phyloP scores from a whole-genome alignment of 148 eudicot species.

The Spergularia marina region DNA sequence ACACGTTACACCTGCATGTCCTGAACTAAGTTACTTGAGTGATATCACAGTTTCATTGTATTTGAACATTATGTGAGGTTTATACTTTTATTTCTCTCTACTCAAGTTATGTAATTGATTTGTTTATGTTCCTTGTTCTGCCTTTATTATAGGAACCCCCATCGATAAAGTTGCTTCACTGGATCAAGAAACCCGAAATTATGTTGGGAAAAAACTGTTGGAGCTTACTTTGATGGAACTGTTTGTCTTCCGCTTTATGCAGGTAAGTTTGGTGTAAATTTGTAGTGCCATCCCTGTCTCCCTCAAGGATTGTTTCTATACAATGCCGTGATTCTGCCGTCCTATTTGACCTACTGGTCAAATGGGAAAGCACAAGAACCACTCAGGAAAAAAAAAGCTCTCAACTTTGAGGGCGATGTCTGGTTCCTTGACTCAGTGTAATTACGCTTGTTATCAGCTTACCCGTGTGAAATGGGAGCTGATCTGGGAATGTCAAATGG shows the following conservation, averaged over 20 bases:
- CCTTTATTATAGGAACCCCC: conserved; percentile 57
- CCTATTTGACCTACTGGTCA: not conserved
- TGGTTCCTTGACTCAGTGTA: not conserved
- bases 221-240: conserved; percentile 91
- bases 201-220: conserved; percentile 77
- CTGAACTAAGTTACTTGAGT: not conserved
- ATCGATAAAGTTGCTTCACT: conserved; percentile 81
- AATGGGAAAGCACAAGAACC: no score
- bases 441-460: not conserved
- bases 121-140: not conserved
- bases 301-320: not conserved
- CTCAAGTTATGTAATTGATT: not conserved
- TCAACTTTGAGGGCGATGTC: not conserved
- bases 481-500: not conserved
- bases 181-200: conserved; percentile 81
- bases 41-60: not conserved
- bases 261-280: conserved; percentile 40
- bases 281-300: not conserved
- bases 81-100: not conserved
- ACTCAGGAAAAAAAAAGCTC: not conserved
- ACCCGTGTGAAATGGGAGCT: not conserved
- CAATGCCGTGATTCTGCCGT: not conserved
- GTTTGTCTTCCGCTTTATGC: conserved; percentile 93
- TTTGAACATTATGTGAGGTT: not conserved
- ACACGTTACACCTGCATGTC: not conserved